Evolutionary conservation across 441 rosid species (phyloP).

Genomic region (Gossypium trilobum): DNA sequence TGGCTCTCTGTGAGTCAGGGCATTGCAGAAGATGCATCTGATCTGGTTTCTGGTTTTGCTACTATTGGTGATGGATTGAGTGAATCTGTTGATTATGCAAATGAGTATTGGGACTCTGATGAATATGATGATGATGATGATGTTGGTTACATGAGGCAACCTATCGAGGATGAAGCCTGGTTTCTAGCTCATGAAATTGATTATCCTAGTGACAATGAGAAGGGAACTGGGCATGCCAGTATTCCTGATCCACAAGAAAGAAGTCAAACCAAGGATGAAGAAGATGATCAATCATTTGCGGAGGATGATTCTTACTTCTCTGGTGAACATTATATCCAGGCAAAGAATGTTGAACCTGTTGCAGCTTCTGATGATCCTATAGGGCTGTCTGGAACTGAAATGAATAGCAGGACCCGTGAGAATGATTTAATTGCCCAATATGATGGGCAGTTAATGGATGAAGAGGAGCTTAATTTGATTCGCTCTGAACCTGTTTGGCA

Average conservation of each 20-base stretch:
- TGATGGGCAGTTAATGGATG: slow-evolving; percentile 82
- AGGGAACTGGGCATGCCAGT: slow-evolving; percentile 68
- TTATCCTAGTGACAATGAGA: slow-evolving; percentile 95
- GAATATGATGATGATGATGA: slow-evolving; percentile 95
- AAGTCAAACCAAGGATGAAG: slow-evolving; percentile 68
- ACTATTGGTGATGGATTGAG: slow-evolving; percentile 91
- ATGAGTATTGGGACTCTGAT: slow-evolving; percentile 98
- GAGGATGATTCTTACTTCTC: slow-evolving; percentile 92
- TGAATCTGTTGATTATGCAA: slow-evolving; percentile 78
- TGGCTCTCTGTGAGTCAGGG: slow-evolving; percentile 98
- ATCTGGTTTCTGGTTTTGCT: slow-evolving; percentile 95
- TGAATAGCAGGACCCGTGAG: slow-evolving; percentile 46
- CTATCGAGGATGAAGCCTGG: slow-evolving; percentile 95
- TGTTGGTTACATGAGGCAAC: slow-evolving; percentile 93
- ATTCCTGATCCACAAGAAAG: slow-evolving; percentile 66
- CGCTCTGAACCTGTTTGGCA: slow-evolving; percentile 85
- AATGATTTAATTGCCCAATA: slow-evolving; percentile 61
- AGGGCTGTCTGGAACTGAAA: slow-evolving; percentile 50
- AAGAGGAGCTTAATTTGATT: slow-evolving; percentile 65
- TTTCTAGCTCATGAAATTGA: slow-evolving; percentile 97
- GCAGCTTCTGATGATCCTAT: slow-evolving; percentile 58
- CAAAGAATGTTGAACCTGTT: slow-evolving; percentile 53
- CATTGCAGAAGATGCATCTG: slow-evolving; percentile 86
- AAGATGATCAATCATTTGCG: slow-evolving; percentile 76
- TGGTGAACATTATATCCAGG: slow-evolving; percentile 67